phyloP scores from a whole-genome alignment of 257 asterid genomes.

The Solanum etuberosum region DNA sequence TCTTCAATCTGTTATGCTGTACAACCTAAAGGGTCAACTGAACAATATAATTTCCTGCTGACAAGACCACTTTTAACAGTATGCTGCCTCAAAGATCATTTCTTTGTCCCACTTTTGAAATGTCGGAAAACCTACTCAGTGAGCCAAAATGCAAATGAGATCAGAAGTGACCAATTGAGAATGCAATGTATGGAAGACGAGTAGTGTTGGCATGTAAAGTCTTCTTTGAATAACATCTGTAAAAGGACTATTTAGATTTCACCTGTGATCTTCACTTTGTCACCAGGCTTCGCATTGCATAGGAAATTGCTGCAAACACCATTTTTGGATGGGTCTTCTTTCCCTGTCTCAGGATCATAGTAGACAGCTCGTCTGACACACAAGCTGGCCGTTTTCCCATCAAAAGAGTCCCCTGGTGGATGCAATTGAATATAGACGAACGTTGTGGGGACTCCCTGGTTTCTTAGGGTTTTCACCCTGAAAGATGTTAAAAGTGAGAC shows the following conservation, averaged over 20 bases:
- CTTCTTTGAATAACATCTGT: neutral
- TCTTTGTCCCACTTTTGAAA: neutral
- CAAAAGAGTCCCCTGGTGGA: conserved; percentile 82
- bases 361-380: conserved; percentile 90
- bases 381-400: conserved; percentile 80
- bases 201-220: neutral
- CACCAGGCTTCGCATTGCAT: conserved; percentile 86
- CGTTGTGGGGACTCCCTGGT: conserved; percentile 76
- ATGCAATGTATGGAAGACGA: neutral
- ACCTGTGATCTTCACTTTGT: conserved; percentile 77
- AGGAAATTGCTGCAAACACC: conserved; percentile 88
- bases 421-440: conserved; percentile 83
- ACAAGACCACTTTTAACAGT: neutral
- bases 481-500: neutral
- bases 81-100: neutral
- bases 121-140: neutral
- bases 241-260: neutral
- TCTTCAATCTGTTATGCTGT: neutral
- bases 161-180: neutral
- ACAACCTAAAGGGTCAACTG: neutral
- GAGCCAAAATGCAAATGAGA: neutral
- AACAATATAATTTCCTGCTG: neutral
- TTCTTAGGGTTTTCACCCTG: conserved; percentile 94
- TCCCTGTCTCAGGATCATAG: conserved; percentile 82
- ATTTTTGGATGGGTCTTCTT: conserved; percentile 72